A percentile compares a stretch with the other conserved stretches of the same genome.
Conservation (phyloP, 1,284 basidiomycete species). For the Sutorius eximius region DNA sequence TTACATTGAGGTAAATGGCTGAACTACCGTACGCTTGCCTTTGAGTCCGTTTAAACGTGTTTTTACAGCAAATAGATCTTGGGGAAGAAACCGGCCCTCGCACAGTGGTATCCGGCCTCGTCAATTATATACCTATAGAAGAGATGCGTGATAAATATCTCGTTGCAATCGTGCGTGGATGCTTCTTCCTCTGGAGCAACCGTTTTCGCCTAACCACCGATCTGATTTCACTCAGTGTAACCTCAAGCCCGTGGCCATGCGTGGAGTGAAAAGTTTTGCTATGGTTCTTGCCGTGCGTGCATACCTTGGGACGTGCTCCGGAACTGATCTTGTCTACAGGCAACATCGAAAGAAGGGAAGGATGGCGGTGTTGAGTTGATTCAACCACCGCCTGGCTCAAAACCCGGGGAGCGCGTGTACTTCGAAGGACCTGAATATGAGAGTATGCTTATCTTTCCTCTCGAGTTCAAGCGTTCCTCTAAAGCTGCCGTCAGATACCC, state of each 20-base stretch:
- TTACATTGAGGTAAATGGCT: slow-evolving; percentile 75
- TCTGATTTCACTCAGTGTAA: slow-evolving; percentile 63
- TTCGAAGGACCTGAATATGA: slow-evolving; percentile 88
- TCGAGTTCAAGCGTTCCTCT: background rate
- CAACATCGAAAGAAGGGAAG: slow-evolving; percentile 85
- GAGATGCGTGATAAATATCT: slow-evolving; percentile 86
- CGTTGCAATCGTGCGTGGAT: slow-evolving; percentile 73
- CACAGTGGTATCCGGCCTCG: slow-evolving; percentile 92
- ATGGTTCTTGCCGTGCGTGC: slow-evolving; percentile 88
- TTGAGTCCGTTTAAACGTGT: background rate
- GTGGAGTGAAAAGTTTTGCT: slow-evolving; percentile 93
- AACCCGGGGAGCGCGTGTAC: slow-evolving; percentile 90
- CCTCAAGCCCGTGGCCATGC: slow-evolving; percentile 93
- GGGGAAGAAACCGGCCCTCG: slow-evolving; percentile 91
- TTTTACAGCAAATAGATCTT: slow-evolving; percentile 83
- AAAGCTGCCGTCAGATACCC: slow-evolving; percentile 48
- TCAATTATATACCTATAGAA: slow-evolving; percentile 93
- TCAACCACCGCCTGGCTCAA: slow-evolving; percentile 80
- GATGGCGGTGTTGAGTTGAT: slow-evolving; percentile 91
- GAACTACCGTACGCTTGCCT: background rate
- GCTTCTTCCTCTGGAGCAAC: background rate
- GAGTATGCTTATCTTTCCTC: slow-evolving; percentile 41
- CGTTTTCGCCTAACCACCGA: background rate
- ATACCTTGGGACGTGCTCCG: background rate
- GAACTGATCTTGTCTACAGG: slow-evolving; percentile 46